phyloP scores from a whole-genome alignment of 768 basidiomycete species.

The Clavulina sp. region DNA sequence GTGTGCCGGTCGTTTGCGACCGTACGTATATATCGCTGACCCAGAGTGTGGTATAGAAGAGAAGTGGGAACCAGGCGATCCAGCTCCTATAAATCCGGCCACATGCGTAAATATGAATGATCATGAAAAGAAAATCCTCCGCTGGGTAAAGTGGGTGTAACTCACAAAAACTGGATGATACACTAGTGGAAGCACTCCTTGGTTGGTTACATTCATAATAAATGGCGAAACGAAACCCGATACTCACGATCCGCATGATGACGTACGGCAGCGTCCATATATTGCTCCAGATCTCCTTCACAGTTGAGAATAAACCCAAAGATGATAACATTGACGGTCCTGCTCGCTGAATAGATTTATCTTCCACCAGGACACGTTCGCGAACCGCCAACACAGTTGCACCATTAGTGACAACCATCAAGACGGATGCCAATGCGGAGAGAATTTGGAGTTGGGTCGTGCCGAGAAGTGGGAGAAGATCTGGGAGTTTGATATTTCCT shows the following conservation, averaged over 20 bases:
- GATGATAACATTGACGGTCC: no score
- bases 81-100: conserved; percentile 54
- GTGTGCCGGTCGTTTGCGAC: neutral
- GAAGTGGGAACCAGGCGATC: conserved; percentile 45
- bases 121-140: neutral
- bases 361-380: neutral
- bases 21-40: neutral
- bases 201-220: no score
- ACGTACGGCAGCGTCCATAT: conserved; percentile 48
- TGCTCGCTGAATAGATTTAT: no score
- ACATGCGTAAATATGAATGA: no score
- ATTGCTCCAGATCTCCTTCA: conserved; percentile 40
- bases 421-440: conserved; percentile 49
- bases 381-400: conserved; percentile 22
- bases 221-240: no score
- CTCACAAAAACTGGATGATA: conserved; percentile 66
- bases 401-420: conserved; percentile 49
- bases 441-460: conserved; percentile 66
- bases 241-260: conserved; percentile 65
- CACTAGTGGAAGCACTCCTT: no score
- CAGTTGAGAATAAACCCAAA: neutral
- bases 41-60: neutral
- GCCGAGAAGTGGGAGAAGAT: conserved; percentile 55
- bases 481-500: conserved; percentile 63
- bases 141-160: no score